A percentile compares a stretch with the other conserved stretches of the same genome.
phyloP scores from a whole-genome alignment of 1,284 basidiomycete species.

The Apiotrichum siamense region DNA sequence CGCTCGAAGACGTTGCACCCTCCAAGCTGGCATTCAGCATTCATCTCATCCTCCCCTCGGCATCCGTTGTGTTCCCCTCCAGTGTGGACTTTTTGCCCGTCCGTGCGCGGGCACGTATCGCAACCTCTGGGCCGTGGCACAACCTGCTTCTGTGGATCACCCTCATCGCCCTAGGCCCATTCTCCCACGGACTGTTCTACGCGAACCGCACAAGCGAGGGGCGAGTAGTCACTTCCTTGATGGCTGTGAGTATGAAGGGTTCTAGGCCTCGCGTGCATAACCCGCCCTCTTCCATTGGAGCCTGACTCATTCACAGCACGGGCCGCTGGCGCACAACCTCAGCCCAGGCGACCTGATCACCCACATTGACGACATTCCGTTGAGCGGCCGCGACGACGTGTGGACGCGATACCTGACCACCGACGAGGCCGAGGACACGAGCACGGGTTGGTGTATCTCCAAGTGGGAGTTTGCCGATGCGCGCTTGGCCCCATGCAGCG shows the following conservation, averaged over 20 bases:
- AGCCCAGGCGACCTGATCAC: conserved; percentile 31
- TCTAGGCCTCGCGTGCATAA: neutral
- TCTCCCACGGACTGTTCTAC: conserved; percentile 26
- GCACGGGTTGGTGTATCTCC: conserved; percentile 13
- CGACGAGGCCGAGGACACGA: conserved; percentile 1
- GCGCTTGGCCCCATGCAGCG: conserved; percentile 3
- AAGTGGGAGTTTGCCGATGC: conserved; percentile 8
- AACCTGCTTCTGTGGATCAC: conserved; percentile 35
- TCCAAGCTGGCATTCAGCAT: conserved; percentile 29
- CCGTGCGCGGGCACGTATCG: conserved; percentile 35
- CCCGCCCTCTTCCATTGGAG: neutral
- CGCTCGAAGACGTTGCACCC: conserved; percentile 36
- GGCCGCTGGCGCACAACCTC: conserved; percentile 16
- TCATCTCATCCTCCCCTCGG: conserved; percentile 33
- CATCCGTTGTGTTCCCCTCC: conserved; percentile 35
- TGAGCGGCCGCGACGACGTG: conserved; percentile 21
- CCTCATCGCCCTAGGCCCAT: conserved; percentile 1
- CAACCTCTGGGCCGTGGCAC: conserved; percentile 40
- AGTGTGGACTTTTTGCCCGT: conserved; percentile 27
- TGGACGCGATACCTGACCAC: conserved; percentile 30
- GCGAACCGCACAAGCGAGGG: conserved; percentile 21
- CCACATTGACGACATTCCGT: conserved; percentile 34
- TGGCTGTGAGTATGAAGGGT: conserved; percentile 30
- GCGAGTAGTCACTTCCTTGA: conserved; percentile 25
- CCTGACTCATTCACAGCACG: neutral